phyloP scores from a whole-genome alignment of 2,329 filamentous ascomycete species.

The Helotiales sp. region DNA sequence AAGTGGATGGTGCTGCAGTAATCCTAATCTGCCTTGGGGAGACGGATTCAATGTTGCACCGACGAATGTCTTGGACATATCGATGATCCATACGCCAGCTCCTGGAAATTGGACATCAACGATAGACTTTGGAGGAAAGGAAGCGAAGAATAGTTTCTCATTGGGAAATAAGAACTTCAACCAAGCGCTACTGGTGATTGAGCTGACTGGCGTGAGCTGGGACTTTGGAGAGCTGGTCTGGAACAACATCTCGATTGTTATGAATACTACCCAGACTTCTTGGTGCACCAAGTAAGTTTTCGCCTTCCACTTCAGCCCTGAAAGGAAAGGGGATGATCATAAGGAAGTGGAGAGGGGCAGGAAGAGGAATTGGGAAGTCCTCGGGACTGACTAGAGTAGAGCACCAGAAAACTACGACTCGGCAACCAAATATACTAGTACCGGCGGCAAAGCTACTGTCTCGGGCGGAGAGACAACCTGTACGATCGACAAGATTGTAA shows the following conservation, averaged over 20 bases:
- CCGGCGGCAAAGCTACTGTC: slow-evolving; percentile 36
- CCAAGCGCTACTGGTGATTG: slow-evolving; percentile 43
- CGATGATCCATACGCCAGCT: slow-evolving; percentile 21
- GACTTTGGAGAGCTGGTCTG: slow-evolving; percentile 41
- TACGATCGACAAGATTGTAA: slow-evolving; percentile 16
- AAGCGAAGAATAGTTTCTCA: slow-evolving; percentile 37
- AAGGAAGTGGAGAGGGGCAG: neutral
- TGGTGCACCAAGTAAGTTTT: slow-evolving; percentile 28
- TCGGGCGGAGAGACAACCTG: slow-evolving; percentile 33
- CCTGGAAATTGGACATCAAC: slow-evolving; percentile 38
- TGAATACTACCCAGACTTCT: slow-evolving; percentile 21
- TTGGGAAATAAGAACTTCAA: slow-evolving; percentile 41
- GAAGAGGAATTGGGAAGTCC: no score
- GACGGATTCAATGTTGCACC: slow-evolving; percentile 38
- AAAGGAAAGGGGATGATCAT: neutral
- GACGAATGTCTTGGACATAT: slow-evolving; percentile 27
- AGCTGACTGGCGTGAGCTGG: slow-evolving; percentile 41
- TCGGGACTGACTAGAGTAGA: slow-evolving; percentile 19
- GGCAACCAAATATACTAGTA: slow-evolving; percentile 39
- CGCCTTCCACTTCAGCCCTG: neutral
- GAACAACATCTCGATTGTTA: slow-evolving; percentile 23
- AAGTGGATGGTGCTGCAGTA: slow-evolving; percentile 42
- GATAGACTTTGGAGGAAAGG: slow-evolving; percentile 33
- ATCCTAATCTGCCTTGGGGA: slow-evolving; percentile 41
- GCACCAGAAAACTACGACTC: slow-evolving; percentile 41